Percentiles rank a stretch among this genome's conserved stretches.
These are phyloP conservation scores for Oehlia diaphana DNA, from an alignment of 192 early-diverging fungal genomes.

Conservation along the genomic window DNA sequence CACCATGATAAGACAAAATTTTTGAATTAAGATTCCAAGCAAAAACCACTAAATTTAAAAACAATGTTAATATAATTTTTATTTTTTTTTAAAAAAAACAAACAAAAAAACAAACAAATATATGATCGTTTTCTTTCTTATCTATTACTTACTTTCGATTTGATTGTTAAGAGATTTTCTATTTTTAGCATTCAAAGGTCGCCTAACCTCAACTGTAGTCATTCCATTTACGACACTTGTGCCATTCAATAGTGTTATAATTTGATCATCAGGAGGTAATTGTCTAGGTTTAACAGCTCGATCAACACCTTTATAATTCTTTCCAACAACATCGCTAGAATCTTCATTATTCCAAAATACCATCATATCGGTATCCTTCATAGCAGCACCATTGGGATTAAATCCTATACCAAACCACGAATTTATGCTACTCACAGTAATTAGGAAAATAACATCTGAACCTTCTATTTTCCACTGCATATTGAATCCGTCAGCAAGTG, in stretches of 20 bases:
- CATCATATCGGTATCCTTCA: neutral
- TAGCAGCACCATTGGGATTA: neutral
- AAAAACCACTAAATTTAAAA: neutral
- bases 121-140: neutral
- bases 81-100: neutral
- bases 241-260: neutral
- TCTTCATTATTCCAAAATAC: neutral
- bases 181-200: neutral
- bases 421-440: neutral
- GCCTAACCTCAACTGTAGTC: neutral
- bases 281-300: neutral
- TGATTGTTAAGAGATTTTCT: neutral
- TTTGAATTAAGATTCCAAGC: neutral
- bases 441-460: neutral
- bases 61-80: neutral
- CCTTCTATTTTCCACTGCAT: neutral
- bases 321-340: neutral
- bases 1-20: neutral
- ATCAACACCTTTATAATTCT: neutral
- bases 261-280: neutral
- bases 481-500: neutral
- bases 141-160: neutral
- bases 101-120: neutral
- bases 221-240: neutral
- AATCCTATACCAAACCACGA: neutral